Base-by-base conservation (phyloP, 1,284 basidiomycete species). In the Fomitiporia mediterranea region DNA sequence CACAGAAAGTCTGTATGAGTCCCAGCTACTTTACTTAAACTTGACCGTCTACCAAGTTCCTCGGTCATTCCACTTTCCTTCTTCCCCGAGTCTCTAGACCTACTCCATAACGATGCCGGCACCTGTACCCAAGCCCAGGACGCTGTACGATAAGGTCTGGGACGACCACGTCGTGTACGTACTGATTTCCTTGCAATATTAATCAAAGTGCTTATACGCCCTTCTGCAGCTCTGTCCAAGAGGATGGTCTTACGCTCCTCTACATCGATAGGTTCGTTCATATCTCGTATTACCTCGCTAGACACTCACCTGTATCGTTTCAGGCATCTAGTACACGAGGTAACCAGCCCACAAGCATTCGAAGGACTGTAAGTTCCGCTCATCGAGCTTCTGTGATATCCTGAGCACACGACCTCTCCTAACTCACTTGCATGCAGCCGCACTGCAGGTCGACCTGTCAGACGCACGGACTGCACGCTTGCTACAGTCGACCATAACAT, bases 401-500 rank as follows among this genome's bases (percentile, higher is more conserved):
- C n/a, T n/a, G n/a, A n/a, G n/a, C n/a, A n/a, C n/a, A 21, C 8
- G 30, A 30, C 32, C 23, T 50, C 48, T 15, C 13, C 34, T 52
- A 25, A 38, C 53, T 48, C 19, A 46, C 30, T 17, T 37, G 17
- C 3, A 53, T 37, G 9, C 54, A 92, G 89, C 62, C 83, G 92
- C 61, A 88, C 81, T 64, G 91, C 95, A 52, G 82, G 81, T 38
- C 83, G 94, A 57, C 78, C 80, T 38, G 94, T 97, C 55, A 85
- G 95, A 54, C 78, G 94, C 57, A 88, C 93, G 40, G 94, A 98
- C 71, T 97, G 94, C 70, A 97, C 95, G 53, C 80, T 98, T 46
- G 94, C 91, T 13, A 98, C 94, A 1, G 89, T 96, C 25, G 94
- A 97, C 73, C 94, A 98, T 74, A 98, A 98, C 66, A 85, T 97